phyloP scores from a whole-genome alignment of 106 monocot species.

The Platanthera zijinensis region DNA sequence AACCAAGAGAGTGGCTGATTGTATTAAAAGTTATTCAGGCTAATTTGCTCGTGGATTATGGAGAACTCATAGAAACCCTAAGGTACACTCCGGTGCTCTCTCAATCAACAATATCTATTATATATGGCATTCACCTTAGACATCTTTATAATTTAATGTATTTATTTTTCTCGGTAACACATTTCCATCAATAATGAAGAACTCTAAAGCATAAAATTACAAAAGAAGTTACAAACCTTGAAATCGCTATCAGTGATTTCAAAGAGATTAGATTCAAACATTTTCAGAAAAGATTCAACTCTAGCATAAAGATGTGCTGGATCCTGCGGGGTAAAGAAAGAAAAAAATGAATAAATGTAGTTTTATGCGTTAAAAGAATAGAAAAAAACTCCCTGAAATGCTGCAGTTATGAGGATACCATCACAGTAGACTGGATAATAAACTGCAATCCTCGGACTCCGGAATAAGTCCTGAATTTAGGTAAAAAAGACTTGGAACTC shows the following conservation, averaged over 20 bases:
- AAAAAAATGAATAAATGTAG: background rate
- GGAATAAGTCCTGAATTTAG: conserved; percentile 52
- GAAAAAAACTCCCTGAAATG: background rate
- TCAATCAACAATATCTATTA: too few relatives aligned
- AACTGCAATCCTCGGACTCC: conserved; percentile 66
- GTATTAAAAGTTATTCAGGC: too few relatives aligned
- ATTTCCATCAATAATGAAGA: too few relatives aligned
- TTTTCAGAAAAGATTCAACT: conserved; percentile 66
- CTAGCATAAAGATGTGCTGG: conserved; percentile 73
- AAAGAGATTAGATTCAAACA: conserved; percentile 59
- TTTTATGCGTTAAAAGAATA: background rate
- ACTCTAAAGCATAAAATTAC: too few relatives aligned
- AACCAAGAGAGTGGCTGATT: too few relatives aligned
- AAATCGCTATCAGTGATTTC: conserved; percentile 63
- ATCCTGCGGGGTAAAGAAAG: conserved; percentile 38
- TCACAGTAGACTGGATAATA: conserved; percentile 81
- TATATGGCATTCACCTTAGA: too few relatives aligned
- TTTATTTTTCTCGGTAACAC: too few relatives aligned
- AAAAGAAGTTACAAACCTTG: conserved; percentile 31
- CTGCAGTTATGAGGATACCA: conserved; percentile 29
- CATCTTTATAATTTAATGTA: too few relatives aligned
- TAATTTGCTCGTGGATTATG: too few relatives aligned
- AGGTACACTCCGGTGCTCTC: too few relatives aligned
- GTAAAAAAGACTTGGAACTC: background rate
- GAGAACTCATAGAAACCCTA: too few relatives aligned